Evolutionary conservation across 805 yeast genomes (phyloP), one percentile per base, ranked within the genome.

Genomic region (Myxozyma neglecta): DNA sequence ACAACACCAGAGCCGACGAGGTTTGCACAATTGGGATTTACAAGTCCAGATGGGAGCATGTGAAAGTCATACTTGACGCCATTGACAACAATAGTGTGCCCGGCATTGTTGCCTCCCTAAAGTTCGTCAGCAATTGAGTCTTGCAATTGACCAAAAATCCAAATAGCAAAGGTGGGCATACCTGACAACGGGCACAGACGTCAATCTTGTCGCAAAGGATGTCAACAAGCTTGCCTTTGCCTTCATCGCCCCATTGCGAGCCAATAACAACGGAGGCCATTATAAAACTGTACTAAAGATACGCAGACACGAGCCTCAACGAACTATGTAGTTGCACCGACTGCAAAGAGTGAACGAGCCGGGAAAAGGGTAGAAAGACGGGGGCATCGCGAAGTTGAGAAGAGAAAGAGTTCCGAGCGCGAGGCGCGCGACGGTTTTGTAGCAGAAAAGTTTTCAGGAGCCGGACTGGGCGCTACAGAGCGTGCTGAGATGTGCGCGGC

Each of bases 201-300:
- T 94, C 98, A 70, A 94, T 88, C 69, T 90, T 86, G 72, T 93
- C 98, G 77, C 98, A 96, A 56, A 94, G 82, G 59, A 94, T 80
- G 75, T 94, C 99, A 53, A 94, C 99, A 61, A 94, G 83, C 77
- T 94, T 94, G 61, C 99, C 99, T 75, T 94, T 94, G 74, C 99
- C 99, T 84, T 94, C 99, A 74, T 94, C 99, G 68, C 99, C 99
- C 99, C 99, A 94, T 79, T 94, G 99, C 77, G 98, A 81, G 62
- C 99, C 99, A 72, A 94, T 82, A 58, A 94, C 99, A 68, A 94
- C 98, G 79, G 87, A 88, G 11, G 67, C 60, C 67, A 64, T 64
- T 11, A 18, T 7, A 34, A 1, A 43, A 29, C 11, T 9, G 20
- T 14, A n/a, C n/a, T 34, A 16, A 14, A 42, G 36, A 45, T 11